phyloP scores from a whole-genome alignment of 2,329 filamentous ascomycete genomes.

The Fusarium sp. region DNA sequence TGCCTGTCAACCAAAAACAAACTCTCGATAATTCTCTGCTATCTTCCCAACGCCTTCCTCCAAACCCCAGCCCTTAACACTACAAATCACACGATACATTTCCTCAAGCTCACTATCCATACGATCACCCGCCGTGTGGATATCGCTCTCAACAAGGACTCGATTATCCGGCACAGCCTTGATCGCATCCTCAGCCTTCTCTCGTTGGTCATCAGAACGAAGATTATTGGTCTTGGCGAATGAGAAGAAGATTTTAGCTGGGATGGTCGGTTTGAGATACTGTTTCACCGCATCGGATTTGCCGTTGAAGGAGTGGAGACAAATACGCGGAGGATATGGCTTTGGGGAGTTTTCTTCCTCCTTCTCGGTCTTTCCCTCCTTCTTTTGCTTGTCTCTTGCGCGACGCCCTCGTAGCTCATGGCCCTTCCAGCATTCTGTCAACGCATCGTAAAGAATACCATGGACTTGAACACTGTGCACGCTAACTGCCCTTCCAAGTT shows the following conservation, averaged over 20 bases:
- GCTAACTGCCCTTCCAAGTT: slow-evolving; percentile 72
- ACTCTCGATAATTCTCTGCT: slow-evolving; percentile 79
- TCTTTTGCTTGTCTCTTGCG: slow-evolving; percentile 50
- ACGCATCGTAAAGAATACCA: slow-evolving; percentile 72
- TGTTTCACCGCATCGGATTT: slow-evolving; percentile 79
- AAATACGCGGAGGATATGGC: slow-evolving; percentile 84
- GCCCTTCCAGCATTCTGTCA: slow-evolving; percentile 73
- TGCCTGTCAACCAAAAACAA: slow-evolving; percentile 72
- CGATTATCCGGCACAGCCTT: slow-evolving; percentile 79
- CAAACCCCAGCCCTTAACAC: slow-evolving; percentile 79
- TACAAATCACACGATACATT: slow-evolving; percentile 77
- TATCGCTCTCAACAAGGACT: slow-evolving; percentile 86
- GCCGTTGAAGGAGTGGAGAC: slow-evolving; percentile 90
- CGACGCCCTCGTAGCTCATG: slow-evolving; percentile 70
- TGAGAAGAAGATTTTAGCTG: slow-evolving; percentile 83
- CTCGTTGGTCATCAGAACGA: slow-evolving; percentile 61
- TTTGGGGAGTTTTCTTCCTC: slow-evolving; percentile 43
- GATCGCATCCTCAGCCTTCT: slow-evolving; percentile 72
- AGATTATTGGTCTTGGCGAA: slow-evolving; percentile 88
- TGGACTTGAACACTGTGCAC: slow-evolving; percentile 81
- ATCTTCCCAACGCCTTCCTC: slow-evolving; percentile 76
- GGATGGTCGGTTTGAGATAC: slow-evolving; percentile 79
- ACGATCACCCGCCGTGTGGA: slow-evolving; percentile 80
- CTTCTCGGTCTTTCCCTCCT: slow-evolving; percentile 32
- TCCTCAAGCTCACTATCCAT: slow-evolving; percentile 84